Evolutionary conservation across 176 grass and related monocot species (phyloP), one percentile per base, ranked within the genome.

Genomic region (Oryza coarctata): DNA sequence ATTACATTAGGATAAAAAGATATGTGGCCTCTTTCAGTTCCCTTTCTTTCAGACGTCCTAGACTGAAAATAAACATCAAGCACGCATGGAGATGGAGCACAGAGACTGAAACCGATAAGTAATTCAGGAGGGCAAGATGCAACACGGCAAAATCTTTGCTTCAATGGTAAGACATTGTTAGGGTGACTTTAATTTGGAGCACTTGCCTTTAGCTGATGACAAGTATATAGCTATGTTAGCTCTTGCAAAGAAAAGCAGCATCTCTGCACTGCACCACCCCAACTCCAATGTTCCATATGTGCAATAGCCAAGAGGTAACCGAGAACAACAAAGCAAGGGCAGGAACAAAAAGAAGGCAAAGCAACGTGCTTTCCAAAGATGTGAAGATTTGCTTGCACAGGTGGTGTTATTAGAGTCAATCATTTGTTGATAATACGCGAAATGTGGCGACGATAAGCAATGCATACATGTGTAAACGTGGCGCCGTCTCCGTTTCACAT

Each of bases 121-220:
- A 52, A 82, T 87, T 64, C 72, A 63, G 6, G 13, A 67, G 64
- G 71, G 70, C 23, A 44, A 12, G 44, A 74, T 31, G 65, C 71
- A 43, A 27, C 57, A 78, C 60, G 45, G 33, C 58, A 78, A 60
- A 60, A 79, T 82, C 65, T 70, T 36, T 62, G 47, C 68, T 79
- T 61, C 75, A 84, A 62, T 67, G 81, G 61, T 80, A 88, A 84
- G 81, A 70, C 62, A 84, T 74, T 20, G 75, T 20, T 45, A 38
- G 45, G 60, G 44, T 1, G 68, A 66, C 81, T 88, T 87, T 69
- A 69, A 30, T 75, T 74, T 45, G 36, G 75, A 75, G 27, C 69
- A 12, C 36, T 74, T 74, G 36, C 29, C 70, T 84, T 75, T 88
- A 74, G 2, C 63, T 45, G 45, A 71, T 58, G 62, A 13, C 61